phyloP scores from a whole-genome alignment of 2,329 filamentous ascomycete species.

The Mycocentrospora acerina region DNA sequence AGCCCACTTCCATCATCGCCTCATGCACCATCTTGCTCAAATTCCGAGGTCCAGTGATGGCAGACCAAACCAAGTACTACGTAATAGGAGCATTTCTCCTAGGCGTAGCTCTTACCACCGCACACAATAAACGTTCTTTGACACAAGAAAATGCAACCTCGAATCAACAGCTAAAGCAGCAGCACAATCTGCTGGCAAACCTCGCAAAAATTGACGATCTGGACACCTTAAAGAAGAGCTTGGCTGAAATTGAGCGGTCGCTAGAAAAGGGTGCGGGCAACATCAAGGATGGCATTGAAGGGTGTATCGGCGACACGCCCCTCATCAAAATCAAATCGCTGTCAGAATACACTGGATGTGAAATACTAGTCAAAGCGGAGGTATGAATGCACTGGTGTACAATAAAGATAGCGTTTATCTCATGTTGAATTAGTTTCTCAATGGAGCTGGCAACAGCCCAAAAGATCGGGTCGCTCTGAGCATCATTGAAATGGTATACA shows the following conservation, averaged over 20 bases:
- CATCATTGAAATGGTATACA: constrained; percentile 69
- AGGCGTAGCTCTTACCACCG: constrained; percentile 67
- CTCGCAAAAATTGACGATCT: constrained; percentile 28
- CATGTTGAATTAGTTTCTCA: constrained; percentile 65
- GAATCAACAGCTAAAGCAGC: constrained; percentile 20
- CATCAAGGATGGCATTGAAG: constrained; percentile 80
- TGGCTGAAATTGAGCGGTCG: constrained; percentile 19
- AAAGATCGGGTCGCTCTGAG: constrained; percentile 93
- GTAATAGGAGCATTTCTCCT: constrained; percentile 73
- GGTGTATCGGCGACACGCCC: constrained; percentile 90
- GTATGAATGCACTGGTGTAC: constrained; percentile 40
- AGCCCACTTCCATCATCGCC: constrained; percentile 12
- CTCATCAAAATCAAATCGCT: constrained; percentile 83
- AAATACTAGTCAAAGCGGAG: constrained; percentile 91
- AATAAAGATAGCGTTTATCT: not conserved
- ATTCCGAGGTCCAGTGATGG: constrained; percentile 25
- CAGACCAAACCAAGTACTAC: constrained; percentile 54
- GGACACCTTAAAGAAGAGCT: constrained; percentile 24
- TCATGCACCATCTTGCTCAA: constrained; percentile 9
- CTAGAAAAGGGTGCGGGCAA: constrained; percentile 19
- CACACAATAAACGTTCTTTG: constrained; percentile 15
- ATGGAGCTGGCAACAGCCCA: constrained; percentile 88
- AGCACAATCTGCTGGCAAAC: constrained; percentile 19
- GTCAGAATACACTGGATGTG: constrained; percentile 81
- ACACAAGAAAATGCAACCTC: constrained; percentile 25